Conservation (phyloP, 2,329 filamentous ascomycete species). For the Cladophialophora immunda region DNA sequence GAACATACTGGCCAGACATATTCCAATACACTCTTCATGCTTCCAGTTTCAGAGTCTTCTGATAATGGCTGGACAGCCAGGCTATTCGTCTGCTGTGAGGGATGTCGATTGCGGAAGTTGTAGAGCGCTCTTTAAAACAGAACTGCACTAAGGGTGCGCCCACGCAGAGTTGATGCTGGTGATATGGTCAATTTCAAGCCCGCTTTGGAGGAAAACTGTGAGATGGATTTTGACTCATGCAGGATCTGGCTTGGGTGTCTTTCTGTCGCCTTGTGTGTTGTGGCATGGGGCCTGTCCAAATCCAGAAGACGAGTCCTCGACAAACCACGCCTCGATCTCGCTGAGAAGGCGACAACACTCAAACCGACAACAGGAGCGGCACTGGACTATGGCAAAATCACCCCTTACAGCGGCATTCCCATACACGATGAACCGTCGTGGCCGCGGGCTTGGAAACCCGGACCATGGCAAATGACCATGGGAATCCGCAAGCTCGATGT, state of each 20-base stretch:
- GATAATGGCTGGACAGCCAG: too few species aligned
- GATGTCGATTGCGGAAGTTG: neutral
- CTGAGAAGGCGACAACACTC: neutral
- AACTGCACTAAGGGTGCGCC: too few species aligned
- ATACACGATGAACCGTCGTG: neutral
- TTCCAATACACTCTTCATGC: neutral
- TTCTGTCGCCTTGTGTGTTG: neutral
- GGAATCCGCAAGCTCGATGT: neutral
- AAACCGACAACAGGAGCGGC: neutral
- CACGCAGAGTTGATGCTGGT: neutral
- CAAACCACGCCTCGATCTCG: neutral
- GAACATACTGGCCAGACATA: neutral
- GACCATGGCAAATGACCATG: neutral
- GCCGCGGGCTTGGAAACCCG: neutral
- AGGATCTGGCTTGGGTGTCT: neutral
- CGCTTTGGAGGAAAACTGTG: neutral
- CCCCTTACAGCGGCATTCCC: neutral
- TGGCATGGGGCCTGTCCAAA: neutral
- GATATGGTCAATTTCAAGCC: neutral
- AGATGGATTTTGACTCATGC: neutral
- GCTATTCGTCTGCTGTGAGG: too few species aligned
- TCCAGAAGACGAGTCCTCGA: neutral
- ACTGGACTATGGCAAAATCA: conserved; percentile 1
- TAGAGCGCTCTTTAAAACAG: too few species aligned
- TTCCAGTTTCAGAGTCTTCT: neutral